Conservation (phyloP, 371 early-diverging fungal genomes). For the Syncephalastrum sp. region DNA sequence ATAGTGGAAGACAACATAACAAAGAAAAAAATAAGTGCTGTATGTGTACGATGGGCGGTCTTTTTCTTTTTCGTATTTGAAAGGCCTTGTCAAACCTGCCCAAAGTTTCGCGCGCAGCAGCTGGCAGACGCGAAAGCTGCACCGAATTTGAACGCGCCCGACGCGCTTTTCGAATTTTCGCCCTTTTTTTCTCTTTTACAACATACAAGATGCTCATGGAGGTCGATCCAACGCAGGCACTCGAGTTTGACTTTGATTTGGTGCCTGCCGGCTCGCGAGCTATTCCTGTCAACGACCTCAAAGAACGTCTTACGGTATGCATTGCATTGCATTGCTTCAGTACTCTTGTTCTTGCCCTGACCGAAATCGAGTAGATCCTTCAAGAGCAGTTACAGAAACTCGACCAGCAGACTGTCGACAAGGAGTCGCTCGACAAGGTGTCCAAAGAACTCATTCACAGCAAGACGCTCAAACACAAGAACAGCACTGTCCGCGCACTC, state of each 20-base stretch:
- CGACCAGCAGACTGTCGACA: conserved; percentile 33
- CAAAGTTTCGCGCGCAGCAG: too few relatives aligned
- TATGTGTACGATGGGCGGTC: too few relatives aligned
- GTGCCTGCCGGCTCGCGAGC: conserved; percentile 14
- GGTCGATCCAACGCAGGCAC: conserved; percentile 19
- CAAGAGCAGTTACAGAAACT: conserved; percentile 29
- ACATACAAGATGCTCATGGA: conserved; percentile 13
- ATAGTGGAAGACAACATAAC: neutral
- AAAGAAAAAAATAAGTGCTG: too few relatives aligned
- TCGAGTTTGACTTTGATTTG: conserved; percentile 15
- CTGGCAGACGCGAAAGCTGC: too few relatives aligned
- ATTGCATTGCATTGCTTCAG: neutral
- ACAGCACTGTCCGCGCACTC: conserved; percentile 74
- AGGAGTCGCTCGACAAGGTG: conserved; percentile 57
- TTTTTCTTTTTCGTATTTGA: too few relatives aligned
- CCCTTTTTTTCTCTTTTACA: neutral
- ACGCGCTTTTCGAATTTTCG: neutral
- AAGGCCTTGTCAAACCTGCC: too few relatives aligned
- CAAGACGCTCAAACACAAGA: conserved; percentile 72
- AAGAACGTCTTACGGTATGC: conserved; percentile 19
- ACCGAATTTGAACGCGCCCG: too few relatives aligned
- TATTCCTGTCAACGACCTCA: conserved; percentile 19
- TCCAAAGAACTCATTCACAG: conserved; percentile 68
- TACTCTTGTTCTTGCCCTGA: neutral
- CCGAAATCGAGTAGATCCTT: conserved; percentile 20